Evolutionary conservation across 805 yeast species (phyloP).

Genomic region (Ogataea nakhonphanomensis): DNA sequence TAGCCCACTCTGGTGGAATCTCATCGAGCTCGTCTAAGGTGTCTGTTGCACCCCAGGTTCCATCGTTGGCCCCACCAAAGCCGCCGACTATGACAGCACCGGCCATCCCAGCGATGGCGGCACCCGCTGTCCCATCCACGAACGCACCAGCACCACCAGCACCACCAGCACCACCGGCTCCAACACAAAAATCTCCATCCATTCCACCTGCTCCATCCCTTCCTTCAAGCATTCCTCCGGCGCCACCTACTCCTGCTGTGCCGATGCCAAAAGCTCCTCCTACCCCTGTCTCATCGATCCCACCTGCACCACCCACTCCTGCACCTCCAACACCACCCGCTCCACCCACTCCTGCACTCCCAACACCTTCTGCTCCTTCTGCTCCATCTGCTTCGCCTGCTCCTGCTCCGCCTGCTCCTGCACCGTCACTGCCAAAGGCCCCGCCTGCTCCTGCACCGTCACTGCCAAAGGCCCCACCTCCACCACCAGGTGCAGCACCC

Average conservation of each 20-base stretch:
- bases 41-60: background rate
- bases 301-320: constrained; percentile 15
- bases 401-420: constrained; percentile 22
- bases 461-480: constrained; percentile 3
- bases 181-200: constrained; percentile 4
- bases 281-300: too few relatives aligned
- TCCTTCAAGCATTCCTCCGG: constrained; percentile 11
- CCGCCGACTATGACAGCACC: constrained; percentile 3
- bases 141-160: constrained; percentile 1
- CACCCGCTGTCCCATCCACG: constrained; percentile 1
- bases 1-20: constrained; percentile 4
- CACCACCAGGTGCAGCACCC: constrained; percentile 9
- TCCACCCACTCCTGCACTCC: background rate
- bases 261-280: constrained; percentile 24
- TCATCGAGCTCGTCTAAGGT: constrained; percentile 2
- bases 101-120: constrained; percentile 4
- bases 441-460: constrained; percentile 3
- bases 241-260: constrained; percentile 15
- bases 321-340: background rate
- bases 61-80: constrained; percentile 3
- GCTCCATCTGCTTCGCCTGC: constrained; percentile 10
- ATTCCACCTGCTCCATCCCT: constrained; percentile 2
- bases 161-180: constrained; percentile 17
- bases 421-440: constrained; percentile 11
- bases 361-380: constrained; percentile 9